A percentile compares a stretch with the other conserved stretches of the same genome.
These are phyloP conservation scores for Monosporascus ibericus DNA, from an alignment of 2,329 filamentous ascomycete genomes.

Conservation along the genomic window DNA sequence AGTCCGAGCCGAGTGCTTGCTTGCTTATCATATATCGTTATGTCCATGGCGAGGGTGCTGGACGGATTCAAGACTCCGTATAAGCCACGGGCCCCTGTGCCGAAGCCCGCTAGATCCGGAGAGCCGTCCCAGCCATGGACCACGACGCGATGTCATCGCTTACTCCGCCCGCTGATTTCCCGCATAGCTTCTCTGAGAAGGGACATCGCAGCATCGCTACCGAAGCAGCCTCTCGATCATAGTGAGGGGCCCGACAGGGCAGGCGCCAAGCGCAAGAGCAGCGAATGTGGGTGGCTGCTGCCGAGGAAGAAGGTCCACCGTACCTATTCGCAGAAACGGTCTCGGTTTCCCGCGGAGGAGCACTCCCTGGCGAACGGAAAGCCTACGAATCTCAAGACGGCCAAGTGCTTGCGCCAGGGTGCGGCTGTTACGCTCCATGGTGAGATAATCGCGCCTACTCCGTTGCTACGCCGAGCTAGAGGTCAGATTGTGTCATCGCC, in stretches of 20 bases:
- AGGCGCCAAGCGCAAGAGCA: constrained; percentile 5
- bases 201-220: constrained; percentile 16
- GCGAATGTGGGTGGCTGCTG: constrained; percentile 17
- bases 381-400: constrained; percentile 5
- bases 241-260: constrained; percentile 4
- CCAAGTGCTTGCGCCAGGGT: constrained; percentile 8
- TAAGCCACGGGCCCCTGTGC: constrained; percentile 12
- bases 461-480: constrained; percentile 22
- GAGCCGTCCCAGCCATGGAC: constrained; percentile 29
- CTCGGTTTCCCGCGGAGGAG: not conserved
- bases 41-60: not conserved
- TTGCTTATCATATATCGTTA: not conserved
- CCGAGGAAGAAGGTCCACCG: constrained; percentile 23
- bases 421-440: constrained; percentile 9
- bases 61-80: constrained; percentile 11
- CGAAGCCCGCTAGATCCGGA: constrained; percentile 9
- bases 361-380: not conserved
- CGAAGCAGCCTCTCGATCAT: not conserved
- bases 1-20: not conserved
- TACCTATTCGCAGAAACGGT: constrained; percentile 24
- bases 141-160: constrained; percentile 34
- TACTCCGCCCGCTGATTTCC: constrained; percentile 36
- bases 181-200: constrained; percentile 34
- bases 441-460: constrained; percentile 22
- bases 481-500: constrained; percentile 18